phyloP scores from a whole-genome alignment of 2,329 filamentous ascomycete genomes.

The Zasmidium cellare region DNA sequence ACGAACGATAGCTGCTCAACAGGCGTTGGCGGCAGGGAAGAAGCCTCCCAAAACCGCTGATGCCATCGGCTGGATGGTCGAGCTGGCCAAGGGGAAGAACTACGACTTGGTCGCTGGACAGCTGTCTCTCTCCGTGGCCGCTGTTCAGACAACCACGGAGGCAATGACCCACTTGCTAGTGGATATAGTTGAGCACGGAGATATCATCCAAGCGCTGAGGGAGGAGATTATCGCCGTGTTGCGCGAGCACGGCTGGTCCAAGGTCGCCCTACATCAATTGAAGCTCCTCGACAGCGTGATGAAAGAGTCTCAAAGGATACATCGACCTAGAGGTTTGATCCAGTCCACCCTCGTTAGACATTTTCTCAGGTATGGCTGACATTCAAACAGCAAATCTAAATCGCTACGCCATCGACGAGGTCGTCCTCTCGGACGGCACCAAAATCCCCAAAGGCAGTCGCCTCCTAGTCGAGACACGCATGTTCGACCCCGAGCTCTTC shows the following conservation, averaged over 20 bases:
- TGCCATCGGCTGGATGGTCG: conserved; percentile 5
- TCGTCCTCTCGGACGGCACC: conserved; percentile 4
- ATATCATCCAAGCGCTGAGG: conserved; percentile 24
- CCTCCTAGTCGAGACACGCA: conserved; percentile 13
- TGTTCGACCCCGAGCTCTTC: conserved; percentile 8
- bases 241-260: conserved; percentile 26
- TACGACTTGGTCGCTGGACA: conserved; percentile 6
- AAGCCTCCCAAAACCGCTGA: not conserved
- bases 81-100: conserved; percentile 7
- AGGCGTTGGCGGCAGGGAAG: not conserved
- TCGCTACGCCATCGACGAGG: not conserved
- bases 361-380: too few relatives aligned
- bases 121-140: conserved; percentile 13
- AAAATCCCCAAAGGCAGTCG: conserved; percentile 25
- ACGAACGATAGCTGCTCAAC: not conserved
- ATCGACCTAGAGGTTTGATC: not conserved
- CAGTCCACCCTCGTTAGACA: not conserved
- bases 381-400: not conserved
- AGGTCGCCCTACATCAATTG: conserved; percentile 28
- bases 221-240: conserved; percentile 26
- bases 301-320: conserved; percentile 2
- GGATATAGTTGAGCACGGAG: conserved; percentile 24
- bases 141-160: conserved; percentile 26
- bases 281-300: conserved; percentile 18
- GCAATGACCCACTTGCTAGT: conserved; percentile 9